These are phyloP conservation scores for Naganishia antarctica DNA, from an alignment of 768 basidiomycete species.

Conservation along the genomic window DNA sequence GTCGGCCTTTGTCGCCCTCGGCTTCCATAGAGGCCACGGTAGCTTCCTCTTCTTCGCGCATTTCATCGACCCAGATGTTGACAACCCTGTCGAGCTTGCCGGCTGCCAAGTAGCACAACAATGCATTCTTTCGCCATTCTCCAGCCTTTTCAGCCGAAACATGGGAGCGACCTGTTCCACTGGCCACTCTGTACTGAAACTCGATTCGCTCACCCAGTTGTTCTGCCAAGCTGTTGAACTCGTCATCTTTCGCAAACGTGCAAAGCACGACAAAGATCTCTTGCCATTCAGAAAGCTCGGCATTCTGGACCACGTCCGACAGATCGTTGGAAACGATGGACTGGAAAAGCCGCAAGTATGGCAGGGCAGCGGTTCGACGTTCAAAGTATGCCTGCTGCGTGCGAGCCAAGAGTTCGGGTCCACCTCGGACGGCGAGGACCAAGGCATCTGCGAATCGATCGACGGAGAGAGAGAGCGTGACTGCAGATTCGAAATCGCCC, in stretches of 20 bases:
- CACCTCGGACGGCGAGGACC: conserved; percentile 84
- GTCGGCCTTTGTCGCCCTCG: not conserved
- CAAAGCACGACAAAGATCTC: conserved; percentile 95
- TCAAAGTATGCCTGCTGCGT: conserved; percentile 95
- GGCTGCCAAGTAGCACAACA: conserved; percentile 87
- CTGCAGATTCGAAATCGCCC: conserved; percentile 91
- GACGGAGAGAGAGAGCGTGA: conserved; percentile 79
- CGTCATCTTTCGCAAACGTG: conserved; percentile 79
- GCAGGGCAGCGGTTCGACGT: conserved; percentile 64
- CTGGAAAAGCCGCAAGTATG: conserved; percentile 91
- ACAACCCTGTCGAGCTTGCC: conserved; percentile 79
- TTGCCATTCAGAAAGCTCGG: conserved; percentile 88
- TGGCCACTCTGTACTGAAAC: conserved; percentile 65
- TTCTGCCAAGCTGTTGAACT: conserved; percentile 81
- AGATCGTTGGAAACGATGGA: conserved; percentile 89
- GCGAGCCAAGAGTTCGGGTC: conserved; percentile 73
- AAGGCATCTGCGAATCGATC: conserved; percentile 93
- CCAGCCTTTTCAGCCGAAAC: conserved; percentile 39
- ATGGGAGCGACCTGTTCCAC: conserved; percentile 51
- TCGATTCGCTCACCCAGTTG: conserved; percentile 87
- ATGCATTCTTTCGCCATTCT: conserved; percentile 76
- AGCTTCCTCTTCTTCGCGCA: conserved; percentile 73
- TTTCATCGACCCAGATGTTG: conserved; percentile 85
- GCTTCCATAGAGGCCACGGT: conserved; percentile 35
- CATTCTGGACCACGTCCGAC: conserved; percentile 89